phyloP scores from a whole-genome alignment of 345 rosid species.

The Hibiscus tridactylites region DNA sequence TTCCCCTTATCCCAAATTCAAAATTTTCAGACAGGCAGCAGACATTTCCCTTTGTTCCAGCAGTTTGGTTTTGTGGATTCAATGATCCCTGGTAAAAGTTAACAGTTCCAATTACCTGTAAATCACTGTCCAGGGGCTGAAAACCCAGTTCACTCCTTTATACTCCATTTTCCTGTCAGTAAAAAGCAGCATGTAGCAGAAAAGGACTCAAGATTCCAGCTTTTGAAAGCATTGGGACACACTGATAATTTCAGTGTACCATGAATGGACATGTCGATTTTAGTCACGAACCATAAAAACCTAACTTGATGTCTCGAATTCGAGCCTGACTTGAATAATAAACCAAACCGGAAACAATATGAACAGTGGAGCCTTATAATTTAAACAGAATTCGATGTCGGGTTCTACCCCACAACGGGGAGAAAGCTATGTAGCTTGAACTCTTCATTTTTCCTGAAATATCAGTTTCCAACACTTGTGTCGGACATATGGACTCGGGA shows the following conservation, averaged over 20 bases:
- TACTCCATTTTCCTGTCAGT: background rate
- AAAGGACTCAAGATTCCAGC: background rate
- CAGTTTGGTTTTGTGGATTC: background rate
- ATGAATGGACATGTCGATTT: no score
- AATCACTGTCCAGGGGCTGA: background rate
- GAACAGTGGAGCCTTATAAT: background rate
- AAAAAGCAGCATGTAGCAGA: background rate
- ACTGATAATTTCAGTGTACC: background rate
- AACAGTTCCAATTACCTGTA: background rate
- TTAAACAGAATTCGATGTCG: background rate
- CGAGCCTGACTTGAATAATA: no score
- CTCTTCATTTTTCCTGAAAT: no score
- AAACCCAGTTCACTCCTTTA: background rate
- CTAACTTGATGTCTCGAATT: no score
- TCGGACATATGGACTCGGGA: no score
- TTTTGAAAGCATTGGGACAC: background rate
- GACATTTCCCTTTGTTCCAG: background rate
- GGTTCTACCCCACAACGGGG: background rate
- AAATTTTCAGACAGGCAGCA: background rate
- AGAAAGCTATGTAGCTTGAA: no score
- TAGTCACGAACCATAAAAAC: no score
- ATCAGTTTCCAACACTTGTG: no score
- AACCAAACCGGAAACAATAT: no score
- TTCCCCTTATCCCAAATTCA: background rate
- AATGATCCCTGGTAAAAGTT: background rate